Conservation (phyloP, 192 early-diverging fungal species). For the Thamnidium elegans region DNA sequence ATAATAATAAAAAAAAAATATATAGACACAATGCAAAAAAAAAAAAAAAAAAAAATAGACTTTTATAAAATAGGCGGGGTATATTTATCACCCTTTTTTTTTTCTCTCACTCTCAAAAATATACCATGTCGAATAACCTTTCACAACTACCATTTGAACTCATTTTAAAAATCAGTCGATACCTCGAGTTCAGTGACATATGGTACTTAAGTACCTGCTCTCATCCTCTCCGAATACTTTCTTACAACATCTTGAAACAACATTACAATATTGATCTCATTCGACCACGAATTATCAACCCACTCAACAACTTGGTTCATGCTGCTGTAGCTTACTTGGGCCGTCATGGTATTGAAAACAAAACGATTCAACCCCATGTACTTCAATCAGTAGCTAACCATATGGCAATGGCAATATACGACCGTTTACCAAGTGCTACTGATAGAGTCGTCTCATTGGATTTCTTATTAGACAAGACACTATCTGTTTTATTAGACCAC, state of each 20-base stretch:
- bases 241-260: not conserved
- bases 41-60: too few species aligned
- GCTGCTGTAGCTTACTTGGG: conserved; percentile 14
- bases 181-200: conserved; percentile 9
- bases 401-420: not conserved
- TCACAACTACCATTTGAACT: conserved; percentile 16
- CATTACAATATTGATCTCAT: conserved; percentile 9
- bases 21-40: too few species aligned
- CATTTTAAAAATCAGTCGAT: conserved; percentile 2
- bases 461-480: conserved; percentile 16
- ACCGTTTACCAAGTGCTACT: not conserved
- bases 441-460: not conserved
- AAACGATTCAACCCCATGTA: not conserved
- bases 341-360: not conserved
- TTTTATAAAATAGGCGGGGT: too few species aligned
- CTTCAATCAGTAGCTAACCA: conserved; percentile 11
- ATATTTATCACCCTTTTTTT: too few species aligned
- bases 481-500: conserved; percentile 11
- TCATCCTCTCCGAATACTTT: not conserved
- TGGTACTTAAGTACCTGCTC: conserved; percentile 21
- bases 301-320: conserved; percentile 14
- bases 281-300: conserved; percentile 8
- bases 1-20: too few species aligned
- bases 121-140: not conserved
- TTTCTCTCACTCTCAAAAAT: too few species aligned